These are phyloP conservation scores for Fusarium kyushuense DNA, from an alignment of 2,329 filamentous ascomycete genomes.

Conservation along the genomic window DNA sequence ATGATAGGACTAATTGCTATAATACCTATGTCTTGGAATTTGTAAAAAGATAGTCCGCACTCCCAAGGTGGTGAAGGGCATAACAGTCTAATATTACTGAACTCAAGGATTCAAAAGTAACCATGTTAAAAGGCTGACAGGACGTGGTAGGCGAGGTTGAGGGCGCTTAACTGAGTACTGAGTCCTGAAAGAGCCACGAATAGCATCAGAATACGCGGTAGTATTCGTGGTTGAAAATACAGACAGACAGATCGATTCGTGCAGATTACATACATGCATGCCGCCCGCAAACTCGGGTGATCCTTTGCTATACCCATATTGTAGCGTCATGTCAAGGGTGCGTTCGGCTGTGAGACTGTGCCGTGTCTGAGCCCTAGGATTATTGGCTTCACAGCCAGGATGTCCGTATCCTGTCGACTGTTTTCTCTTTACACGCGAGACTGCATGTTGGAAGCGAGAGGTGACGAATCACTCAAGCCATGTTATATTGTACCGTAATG, in stretches of 20 bases:
- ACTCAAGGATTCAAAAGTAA: slow-evolving; percentile 21
- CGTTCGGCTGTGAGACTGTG: slow-evolving; percentile 24
- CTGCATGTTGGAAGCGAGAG: slow-evolving; percentile 31
- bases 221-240: slow-evolving; percentile 10
- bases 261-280: slow-evolving; percentile 6
- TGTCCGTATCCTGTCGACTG: slow-evolving; percentile 21
- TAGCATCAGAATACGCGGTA: not conserved
- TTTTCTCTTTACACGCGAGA: slow-evolving; percentile 28
- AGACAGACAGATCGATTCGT: slow-evolving; percentile 6
- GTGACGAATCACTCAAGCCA: slow-evolving; percentile 36
- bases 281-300: slow-evolving; percentile 3
- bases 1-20: not conserved
- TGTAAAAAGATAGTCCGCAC: not conserved
- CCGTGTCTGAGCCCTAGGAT: slow-evolving; percentile 31
- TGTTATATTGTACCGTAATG: not conserved
- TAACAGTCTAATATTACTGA: not conserved
- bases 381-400: slow-evolving; percentile 25
- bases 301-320: not conserved
- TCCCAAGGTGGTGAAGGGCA: not conserved
- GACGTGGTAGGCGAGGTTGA: slow-evolving; percentile 20
- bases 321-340: slow-evolving; percentile 18
- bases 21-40: not conserved
- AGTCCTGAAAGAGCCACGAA: slow-evolving; percentile 22
- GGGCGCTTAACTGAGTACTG: slow-evolving; percentile 33
- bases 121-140: slow-evolving; percentile 9